Evolutionary conservation across 73 alveolate genomes (phyloP).

Genomic region (Paramecium tetraurelia): DNA sequence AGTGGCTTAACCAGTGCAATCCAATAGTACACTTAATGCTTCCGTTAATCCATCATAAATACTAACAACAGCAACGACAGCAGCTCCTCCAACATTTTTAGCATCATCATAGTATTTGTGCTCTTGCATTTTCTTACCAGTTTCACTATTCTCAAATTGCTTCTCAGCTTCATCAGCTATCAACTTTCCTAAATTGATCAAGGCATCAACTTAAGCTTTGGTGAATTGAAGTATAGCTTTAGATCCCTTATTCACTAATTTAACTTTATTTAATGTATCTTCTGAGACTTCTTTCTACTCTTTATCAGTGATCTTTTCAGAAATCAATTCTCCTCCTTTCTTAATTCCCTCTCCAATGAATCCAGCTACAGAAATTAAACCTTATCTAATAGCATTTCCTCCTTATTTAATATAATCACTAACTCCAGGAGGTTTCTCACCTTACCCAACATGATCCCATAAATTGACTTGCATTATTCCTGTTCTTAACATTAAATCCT

Average conservation of each 20-base stretch:
- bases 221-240: slow-evolving; percentile 9
- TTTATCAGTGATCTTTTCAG: not conserved
- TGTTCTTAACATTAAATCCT: not conserved
- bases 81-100: slow-evolving; percentile 7
- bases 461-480: slow-evolving; percentile 1
- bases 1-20: slow-evolving; percentile 1
- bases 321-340: slow-evolving; percentile 26
- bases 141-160: slow-evolving; percentile 14
- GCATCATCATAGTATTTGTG: slow-evolving; percentile 41
- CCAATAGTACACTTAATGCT: not conserved
- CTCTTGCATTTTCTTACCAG: slow-evolving; percentile 8
- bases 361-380: slow-evolving; percentile 35
- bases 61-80: slow-evolving; percentile 2
- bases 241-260: slow-evolving; percentile 4
- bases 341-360: slow-evolving; percentile 7
- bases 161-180: slow-evolving; percentile 19
- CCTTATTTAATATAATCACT: slow-evolving; percentile 30
- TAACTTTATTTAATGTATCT: not conserved
- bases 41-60: slow-evolving; percentile 35
- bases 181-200: slow-evolving; percentile 1
- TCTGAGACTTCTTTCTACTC: not conserved
- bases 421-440: not conserved
- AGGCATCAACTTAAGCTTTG: slow-evolving; percentile 36
- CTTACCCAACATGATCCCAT: slow-evolving; percentile 43
- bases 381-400: slow-evolving; percentile 20